phyloP scores from a whole-genome alignment of 2,329 filamentous ascomycete genomes.

The Claviceps fusiformis region DNA sequence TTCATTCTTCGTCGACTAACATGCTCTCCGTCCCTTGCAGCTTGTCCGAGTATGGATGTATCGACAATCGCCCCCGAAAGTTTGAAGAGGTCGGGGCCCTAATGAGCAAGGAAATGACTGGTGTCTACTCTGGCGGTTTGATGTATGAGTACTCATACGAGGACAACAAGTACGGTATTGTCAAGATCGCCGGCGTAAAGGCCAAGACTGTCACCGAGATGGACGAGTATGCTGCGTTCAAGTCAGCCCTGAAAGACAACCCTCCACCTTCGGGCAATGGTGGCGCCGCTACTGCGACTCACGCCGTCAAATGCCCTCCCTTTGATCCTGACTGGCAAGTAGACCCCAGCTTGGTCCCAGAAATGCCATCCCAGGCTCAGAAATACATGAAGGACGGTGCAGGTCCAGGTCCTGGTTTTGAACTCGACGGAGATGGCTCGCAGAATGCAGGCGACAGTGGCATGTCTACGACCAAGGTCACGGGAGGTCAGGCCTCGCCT shows the following conservation, averaged over 20 bases:
- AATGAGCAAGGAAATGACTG: slow-evolving; percentile 72
- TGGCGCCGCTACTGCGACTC: slow-evolving; percentile 33
- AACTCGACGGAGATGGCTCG: slow-evolving; percentile 36
- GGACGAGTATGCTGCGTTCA: slow-evolving; percentile 46
- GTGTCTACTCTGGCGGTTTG: slow-evolving; percentile 86
- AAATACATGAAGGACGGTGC: slow-evolving; percentile 42
- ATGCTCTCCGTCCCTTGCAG: slow-evolving; percentile 11
- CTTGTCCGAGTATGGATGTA: slow-evolving; percentile 92
- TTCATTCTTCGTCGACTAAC: neutral
- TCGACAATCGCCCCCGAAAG: slow-evolving; percentile 55
- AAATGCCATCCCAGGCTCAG: slow-evolving; percentile 35
- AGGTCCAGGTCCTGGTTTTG: slow-evolving; percentile 38
- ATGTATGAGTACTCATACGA: slow-evolving; percentile 91
- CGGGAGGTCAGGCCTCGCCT: slow-evolving; percentile 18
- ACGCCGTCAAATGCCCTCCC: slow-evolving; percentile 35
- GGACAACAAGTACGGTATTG: slow-evolving; percentile 67
- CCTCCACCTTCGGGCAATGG: slow-evolving; percentile 37
- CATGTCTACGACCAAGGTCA: slow-evolving; percentile 30
- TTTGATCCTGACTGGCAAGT: slow-evolving; percentile 37
- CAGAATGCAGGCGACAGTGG: slow-evolving; percentile 35
- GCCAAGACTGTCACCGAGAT: slow-evolving; percentile 40
- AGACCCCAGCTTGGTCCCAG: slow-evolving; percentile 33
- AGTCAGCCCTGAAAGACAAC: slow-evolving; percentile 32
- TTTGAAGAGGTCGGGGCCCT: slow-evolving; percentile 70
- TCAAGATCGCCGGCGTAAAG: slow-evolving; percentile 48